Evolutionary conservation across 208 protist species (phyloP).

Genomic region (Sergeia podlipaevii): DNA sequence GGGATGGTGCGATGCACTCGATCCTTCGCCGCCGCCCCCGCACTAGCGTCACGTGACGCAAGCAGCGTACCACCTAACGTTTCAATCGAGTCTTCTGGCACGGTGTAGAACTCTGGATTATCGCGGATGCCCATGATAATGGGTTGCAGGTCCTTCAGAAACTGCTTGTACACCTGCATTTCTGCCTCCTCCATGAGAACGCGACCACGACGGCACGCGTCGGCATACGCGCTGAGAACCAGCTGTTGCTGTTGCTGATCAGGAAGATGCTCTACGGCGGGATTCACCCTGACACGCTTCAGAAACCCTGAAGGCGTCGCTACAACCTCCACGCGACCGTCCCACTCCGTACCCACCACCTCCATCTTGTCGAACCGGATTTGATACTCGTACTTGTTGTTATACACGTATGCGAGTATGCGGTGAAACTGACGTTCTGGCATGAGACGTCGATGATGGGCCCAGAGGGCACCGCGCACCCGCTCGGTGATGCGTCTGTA

Average conservation of each 20-base stretch:
- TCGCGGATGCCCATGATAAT: slow-evolving; percentile 90
- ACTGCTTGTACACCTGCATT: slow-evolving; percentile 88
- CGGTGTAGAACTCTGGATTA: slow-evolving; percentile 92
- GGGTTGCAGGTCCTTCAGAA: slow-evolving; percentile 85
- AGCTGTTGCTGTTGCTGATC: slow-evolving; percentile 56
- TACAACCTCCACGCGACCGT: slow-evolving; percentile 81
- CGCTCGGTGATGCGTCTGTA: slow-evolving; percentile 88
- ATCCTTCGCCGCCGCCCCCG: too few relatives aligned
- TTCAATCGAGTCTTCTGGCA: slow-evolving; percentile 63
- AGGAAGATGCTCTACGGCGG: slow-evolving; percentile 71
- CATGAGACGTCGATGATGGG: slow-evolving; percentile 89
- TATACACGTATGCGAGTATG: slow-evolving; percentile 91
- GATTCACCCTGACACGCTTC: slow-evolving; percentile 83
- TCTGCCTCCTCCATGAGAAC: slow-evolving; percentile 86
- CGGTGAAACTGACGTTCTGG: slow-evolving; percentile 89
- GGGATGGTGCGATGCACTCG: slow-evolving; percentile 90
- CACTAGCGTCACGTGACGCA: not conserved
- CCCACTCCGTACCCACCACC: slow-evolving; percentile 77
- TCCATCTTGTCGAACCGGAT: slow-evolving; percentile 90
- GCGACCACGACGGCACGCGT: slow-evolving; percentile 67
- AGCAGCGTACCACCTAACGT: slow-evolving; percentile 66
- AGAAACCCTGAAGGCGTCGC: slow-evolving; percentile 82
- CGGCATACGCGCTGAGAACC: slow-evolving; percentile 78
- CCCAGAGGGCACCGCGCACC: slow-evolving; percentile 88
- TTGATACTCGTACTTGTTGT: slow-evolving; percentile 94